These are phyloP conservation scores for Teunomyces barrocoloradensis DNA, from an alignment of 805 yeast genomes.

Conservation along the genomic window DNA sequence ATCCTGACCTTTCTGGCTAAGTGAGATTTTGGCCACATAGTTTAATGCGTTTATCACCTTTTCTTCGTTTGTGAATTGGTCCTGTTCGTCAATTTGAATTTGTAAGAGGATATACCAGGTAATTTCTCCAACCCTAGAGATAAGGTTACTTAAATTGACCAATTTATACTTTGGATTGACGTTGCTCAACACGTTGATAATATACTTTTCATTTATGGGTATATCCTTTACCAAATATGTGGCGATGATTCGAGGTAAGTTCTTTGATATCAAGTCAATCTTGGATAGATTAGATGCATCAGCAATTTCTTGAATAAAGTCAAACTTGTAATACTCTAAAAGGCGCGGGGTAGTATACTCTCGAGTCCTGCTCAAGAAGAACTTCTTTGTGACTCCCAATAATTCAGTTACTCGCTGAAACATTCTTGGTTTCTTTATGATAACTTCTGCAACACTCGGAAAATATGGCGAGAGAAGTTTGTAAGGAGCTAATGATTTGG, in stretches of 20 bases:
- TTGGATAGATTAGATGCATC: constrained; percentile 45
- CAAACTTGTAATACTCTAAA: constrained; percentile 61
- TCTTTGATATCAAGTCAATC: constrained; percentile 45
- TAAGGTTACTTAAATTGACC: constrained; percentile 29
- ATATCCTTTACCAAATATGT: constrained; percentile 52
- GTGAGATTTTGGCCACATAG: constrained; percentile 32
- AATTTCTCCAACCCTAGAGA: constrained; percentile 37
- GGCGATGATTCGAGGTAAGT: constrained; percentile 56
- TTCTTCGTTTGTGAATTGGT: constrained; percentile 26
- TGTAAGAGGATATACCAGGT: constrained; percentile 35
- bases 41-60: constrained; percentile 44
- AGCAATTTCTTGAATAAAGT: constrained; percentile 63
- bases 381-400: constrained; percentile 57
- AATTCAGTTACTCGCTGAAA: constrained; percentile 61
- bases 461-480: constrained; percentile 76
- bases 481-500: constrained; percentile 66
- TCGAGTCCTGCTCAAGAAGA: constrained; percentile 66
- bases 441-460: constrained; percentile 63
- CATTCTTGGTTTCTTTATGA: constrained; percentile 58
- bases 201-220: constrained; percentile 46
- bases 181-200: constrained; percentile 52
- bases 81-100: constrained; percentile 29
- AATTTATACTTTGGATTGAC: constrained; percentile 48
- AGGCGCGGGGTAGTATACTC: constrained; percentile 75
- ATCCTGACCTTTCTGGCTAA: constrained; percentile 15